A percentile compares a stretch with the other conserved stretches of the same genome.
Conservation (phyloP, 2,329 filamentous ascomycete species). For the Cordyceps javanica region DNA sequence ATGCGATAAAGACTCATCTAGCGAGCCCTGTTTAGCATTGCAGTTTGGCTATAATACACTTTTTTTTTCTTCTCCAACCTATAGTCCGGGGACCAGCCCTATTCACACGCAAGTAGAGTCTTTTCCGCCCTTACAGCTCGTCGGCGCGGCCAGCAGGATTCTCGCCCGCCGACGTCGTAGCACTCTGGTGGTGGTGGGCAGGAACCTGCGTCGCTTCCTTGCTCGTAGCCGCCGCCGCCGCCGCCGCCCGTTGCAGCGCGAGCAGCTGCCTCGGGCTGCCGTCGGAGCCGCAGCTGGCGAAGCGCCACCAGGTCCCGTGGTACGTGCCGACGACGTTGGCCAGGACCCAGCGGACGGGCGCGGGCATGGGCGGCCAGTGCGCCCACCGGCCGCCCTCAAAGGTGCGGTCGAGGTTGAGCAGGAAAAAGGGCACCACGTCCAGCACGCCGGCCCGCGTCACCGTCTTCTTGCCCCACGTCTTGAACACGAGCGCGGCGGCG, state of each 20-base stretch:
- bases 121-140: background rate
- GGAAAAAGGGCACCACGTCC: slow-evolving; percentile 59
- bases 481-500: slow-evolving; percentile 45
- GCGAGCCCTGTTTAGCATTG: background rate
- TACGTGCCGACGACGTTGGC: slow-evolving; percentile 52
- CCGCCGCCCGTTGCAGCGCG: too few relatives aligned
- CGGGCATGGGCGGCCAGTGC: slow-evolving; percentile 60
- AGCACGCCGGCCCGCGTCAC: slow-evolving; percentile 54
- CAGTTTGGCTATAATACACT: background rate
- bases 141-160: background rate
- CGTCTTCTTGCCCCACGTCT: slow-evolving; percentile 56
- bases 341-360: slow-evolving; percentile 52
- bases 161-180: background rate
- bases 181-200: background rate
- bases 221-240: too few relatives aligned
- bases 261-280: slow-evolving; percentile 50
- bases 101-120: background rate
- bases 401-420: slow-evolving; percentile 55
- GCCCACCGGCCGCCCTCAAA: slow-evolving; percentile 54
- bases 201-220: background rate
- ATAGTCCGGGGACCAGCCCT: background rate
- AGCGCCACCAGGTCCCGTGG: slow-evolving; percentile 57
- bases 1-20: background rate
- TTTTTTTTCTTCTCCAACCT: background rate
- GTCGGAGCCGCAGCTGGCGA: slow-evolving; percentile 52